Percentiles rank a stretch among this genome's conserved stretches.
Conservation (phyloP, 2,329 filamentous ascomycete species). For the Fusarium virguliforme region DNA sequence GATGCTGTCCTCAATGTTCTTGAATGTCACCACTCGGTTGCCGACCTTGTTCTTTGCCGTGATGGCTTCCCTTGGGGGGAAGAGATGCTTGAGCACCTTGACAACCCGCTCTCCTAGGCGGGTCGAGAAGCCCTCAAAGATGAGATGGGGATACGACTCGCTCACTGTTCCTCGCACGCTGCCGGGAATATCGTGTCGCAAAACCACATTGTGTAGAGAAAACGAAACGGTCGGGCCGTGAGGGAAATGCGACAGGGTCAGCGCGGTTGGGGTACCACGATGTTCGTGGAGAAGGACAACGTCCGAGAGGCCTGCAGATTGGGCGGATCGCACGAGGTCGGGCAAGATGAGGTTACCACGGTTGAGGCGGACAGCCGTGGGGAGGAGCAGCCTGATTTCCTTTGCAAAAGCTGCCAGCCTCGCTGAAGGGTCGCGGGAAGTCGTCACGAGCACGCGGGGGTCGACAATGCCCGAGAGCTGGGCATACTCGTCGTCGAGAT, state of each 20-base stretch:
- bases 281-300: slow-evolving; percentile 93
- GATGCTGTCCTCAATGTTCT: slow-evolving; percentile 93
- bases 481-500: slow-evolving; percentile 91
- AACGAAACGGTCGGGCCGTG: slow-evolving; percentile 88
- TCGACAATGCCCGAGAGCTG: slow-evolving; percentile 93
- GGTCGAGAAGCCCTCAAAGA: slow-evolving; percentile 94
- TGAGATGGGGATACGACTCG: slow-evolving; percentile 93
- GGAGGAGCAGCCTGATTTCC: slow-evolving; percentile 87
- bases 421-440: slow-evolving; percentile 88
- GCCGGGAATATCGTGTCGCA: slow-evolving; percentile 94
- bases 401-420: slow-evolving; percentile 92
- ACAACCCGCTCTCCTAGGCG: slow-evolving; percentile 85
- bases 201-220: slow-evolving; percentile 91
- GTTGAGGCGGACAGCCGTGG: slow-evolving; percentile 90
- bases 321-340: slow-evolving; percentile 86
- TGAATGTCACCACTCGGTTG: slow-evolving; percentile 91
- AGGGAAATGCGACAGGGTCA: slow-evolving; percentile 89
- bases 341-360: slow-evolving; percentile 91
- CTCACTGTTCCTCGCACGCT: slow-evolving; percentile 88
- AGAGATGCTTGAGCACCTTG: slow-evolving; percentile 93
- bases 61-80: slow-evolving; percentile 86
- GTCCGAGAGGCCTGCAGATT: slow-evolving; percentile 85
- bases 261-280: slow-evolving; percentile 89
- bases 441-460: slow-evolving; percentile 90
- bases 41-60: slow-evolving; percentile 83